Evolutionary conservation across 352 stramenopile species (phyloP).

Genomic region (Phytophthora brassicae): DNA sequence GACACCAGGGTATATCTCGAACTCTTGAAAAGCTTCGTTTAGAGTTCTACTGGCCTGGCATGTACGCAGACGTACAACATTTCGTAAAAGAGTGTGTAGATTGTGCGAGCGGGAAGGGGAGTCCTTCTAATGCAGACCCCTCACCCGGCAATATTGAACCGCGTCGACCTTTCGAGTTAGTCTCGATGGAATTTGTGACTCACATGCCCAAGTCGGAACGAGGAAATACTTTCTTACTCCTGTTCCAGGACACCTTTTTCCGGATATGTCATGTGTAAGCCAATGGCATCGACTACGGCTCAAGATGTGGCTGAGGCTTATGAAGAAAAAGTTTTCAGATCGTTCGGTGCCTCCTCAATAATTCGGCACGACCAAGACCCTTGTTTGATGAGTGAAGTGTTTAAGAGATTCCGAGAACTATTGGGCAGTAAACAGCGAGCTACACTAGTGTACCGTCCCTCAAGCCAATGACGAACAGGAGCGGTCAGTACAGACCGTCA

Average conservation of each 20-base stretch:
- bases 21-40: too few relatives aligned
- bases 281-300: not conserved
- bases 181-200: not conserved
- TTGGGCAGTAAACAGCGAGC: conserved; percentile 2
- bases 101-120: not conserved
- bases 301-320: not conserved
- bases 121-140: not conserved
- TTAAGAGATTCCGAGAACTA: conserved; percentile 3
- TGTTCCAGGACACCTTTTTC: not conserved
- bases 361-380: not conserved
- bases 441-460: conserved; percentile 12
- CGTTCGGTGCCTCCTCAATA: not conserved
- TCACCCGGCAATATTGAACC: not conserved
- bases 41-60: not conserved
- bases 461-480: conserved; percentile 7
- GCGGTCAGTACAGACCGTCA: not conserved
- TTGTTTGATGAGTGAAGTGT: not conserved
- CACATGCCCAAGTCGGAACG: not conserved
- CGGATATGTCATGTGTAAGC: not conserved
- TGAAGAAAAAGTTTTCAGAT: not conserved
- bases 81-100: not conserved
- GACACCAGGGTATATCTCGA: too few relatives aligned
- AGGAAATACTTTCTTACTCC: not conserved
- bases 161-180: not conserved
- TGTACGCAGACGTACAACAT: not conserved